A percentile compares a stretch with the other conserved stretches of the same genome.
These are phyloP conservation scores for Yamadazyma dendronema DNA, from an alignment of 1,139 yeast species.

Conservation along the genomic window DNA sequence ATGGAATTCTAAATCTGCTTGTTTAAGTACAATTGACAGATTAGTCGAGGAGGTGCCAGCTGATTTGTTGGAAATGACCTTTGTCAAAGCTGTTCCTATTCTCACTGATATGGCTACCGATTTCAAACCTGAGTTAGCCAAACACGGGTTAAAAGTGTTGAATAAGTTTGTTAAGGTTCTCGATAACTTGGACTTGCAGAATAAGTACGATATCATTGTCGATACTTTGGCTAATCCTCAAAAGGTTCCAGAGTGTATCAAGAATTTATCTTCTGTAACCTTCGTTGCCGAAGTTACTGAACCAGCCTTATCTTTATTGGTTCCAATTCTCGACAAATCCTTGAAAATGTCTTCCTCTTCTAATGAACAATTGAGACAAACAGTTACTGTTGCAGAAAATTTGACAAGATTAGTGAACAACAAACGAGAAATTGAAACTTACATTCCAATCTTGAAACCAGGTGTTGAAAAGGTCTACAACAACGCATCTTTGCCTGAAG, in stretches of 20 bases:
- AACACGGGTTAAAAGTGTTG: slow-evolving; percentile 73
- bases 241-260: slow-evolving; percentile 86
- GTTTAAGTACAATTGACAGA: slow-evolving; percentile 68
- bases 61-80: slow-evolving; percentile 79
- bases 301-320: slow-evolving; percentile 85
- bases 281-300: slow-evolving; percentile 98
- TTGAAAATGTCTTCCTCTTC: slow-evolving; percentile 85
- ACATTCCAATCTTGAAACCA: slow-evolving; percentile 82
- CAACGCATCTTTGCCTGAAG: slow-evolving; percentile 94
- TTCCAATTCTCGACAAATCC: slow-evolving; percentile 90
- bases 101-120: slow-evolving; percentile 90
- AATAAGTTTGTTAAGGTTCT: slow-evolving; percentile 73
- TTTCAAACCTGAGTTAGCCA: slow-evolving; percentile 93
- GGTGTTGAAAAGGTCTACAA: slow-evolving; percentile 86
- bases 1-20: slow-evolving; percentile 89
- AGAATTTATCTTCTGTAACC: slow-evolving; percentile 87
- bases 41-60: slow-evolving; percentile 79
- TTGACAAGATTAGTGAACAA: slow-evolving; percentile 93
- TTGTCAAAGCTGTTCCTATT: slow-evolving; percentile 77
- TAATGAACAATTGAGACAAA: slow-evolving; percentile 94
- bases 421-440: slow-evolving; percentile 85
- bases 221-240: slow-evolving; percentile 88
- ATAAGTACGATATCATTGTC: slow-evolving; percentile 81
- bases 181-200: slow-evolving; percentile 89
- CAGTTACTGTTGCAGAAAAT: slow-evolving; percentile 94